These are phyloP conservation scores for Ophiobolus disseminans DNA, from an alignment of 2,329 filamentous ascomycete species.

Conservation along the genomic window DNA sequence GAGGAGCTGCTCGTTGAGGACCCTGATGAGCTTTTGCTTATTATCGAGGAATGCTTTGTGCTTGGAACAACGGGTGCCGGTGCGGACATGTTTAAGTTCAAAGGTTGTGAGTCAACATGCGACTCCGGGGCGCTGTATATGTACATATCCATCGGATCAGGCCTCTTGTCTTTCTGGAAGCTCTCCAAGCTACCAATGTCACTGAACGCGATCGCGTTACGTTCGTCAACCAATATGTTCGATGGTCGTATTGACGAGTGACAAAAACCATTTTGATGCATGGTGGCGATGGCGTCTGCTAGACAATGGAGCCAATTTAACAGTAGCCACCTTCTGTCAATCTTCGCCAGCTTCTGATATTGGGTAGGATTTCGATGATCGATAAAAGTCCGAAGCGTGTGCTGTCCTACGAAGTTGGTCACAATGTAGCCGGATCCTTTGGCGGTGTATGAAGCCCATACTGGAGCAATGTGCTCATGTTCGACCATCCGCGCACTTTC, in stretches of 20 bases:
- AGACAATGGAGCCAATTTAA: conserved; percentile 80
- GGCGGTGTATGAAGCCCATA: conserved; percentile 74
- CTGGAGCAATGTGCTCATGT: conserved; percentile 73
- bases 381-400: conserved; percentile 71
- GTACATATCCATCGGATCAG: conserved; percentile 72
- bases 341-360: conserved; percentile 68
- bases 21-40: conserved; percentile 46
- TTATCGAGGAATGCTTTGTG: conserved; percentile 38
- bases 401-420: conserved; percentile 71
- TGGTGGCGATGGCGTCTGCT: conserved; percentile 69
- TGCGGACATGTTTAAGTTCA: conserved; percentile 17
- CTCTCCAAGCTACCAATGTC: conserved; percentile 62
- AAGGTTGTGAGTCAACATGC: conserved; percentile 39
- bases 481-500: conserved; percentile 64
- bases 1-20: conserved; percentile 42
- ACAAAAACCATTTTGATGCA: conserved; percentile 69
- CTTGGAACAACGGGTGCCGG: conserved; percentile 23
- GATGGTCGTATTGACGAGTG: conserved; percentile 76
- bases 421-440: conserved; percentile 70
- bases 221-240: conserved; percentile 70
- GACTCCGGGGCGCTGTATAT: conserved; percentile 75
- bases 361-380: conserved; percentile 65
- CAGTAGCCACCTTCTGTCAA: conserved; percentile 64
- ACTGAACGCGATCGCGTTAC: conserved; percentile 71
- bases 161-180: conserved; percentile 60